Conservation (phyloP, 495 filamentous ascomycete species). For the Trichoderma asperelloides region DNA sequence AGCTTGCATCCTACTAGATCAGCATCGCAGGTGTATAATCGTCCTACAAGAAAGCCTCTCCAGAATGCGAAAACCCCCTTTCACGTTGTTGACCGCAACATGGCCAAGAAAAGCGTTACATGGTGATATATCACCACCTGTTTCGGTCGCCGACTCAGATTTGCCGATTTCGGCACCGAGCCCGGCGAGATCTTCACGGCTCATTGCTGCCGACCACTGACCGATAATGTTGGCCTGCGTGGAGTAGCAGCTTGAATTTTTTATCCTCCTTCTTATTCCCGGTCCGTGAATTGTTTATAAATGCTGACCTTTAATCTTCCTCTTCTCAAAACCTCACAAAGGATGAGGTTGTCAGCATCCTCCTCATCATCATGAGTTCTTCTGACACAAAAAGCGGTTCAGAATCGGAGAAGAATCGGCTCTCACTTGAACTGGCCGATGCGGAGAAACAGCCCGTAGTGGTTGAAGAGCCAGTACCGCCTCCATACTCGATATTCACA, state of each 20-base stretch:
- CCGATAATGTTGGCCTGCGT: background rate
- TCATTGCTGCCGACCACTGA: background rate
- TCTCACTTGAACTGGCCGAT: background rate
- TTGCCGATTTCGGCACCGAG: conserved; percentile 13
- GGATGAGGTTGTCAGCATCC: background rate
- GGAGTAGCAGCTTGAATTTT: background rate
- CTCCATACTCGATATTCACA: conserved; percentile 46
- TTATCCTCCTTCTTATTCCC: background rate
- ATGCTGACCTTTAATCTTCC: background rate
- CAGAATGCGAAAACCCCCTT: background rate
- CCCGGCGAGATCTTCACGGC: background rate
- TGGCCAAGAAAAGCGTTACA: background rate
- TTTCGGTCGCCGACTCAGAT: background rate
- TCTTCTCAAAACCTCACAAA: background rate
- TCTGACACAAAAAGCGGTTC: background rate
- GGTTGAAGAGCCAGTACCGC: background rate
- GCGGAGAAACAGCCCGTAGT: background rate
- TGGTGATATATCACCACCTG: background rate
- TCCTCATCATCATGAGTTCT: background rate
- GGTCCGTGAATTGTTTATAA: background rate
- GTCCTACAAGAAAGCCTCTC: background rate
- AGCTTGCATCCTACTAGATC: background rate
- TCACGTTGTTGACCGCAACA: background rate
- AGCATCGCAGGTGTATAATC: background rate
- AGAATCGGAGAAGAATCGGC: background rate